Percentiles rank a stretch among this genome's conserved stretches.
phyloP scores from a whole-genome alignment of 2,329 filamentous ascomycete genomes.

The Zymoseptoria pseudotritici region DNA sequence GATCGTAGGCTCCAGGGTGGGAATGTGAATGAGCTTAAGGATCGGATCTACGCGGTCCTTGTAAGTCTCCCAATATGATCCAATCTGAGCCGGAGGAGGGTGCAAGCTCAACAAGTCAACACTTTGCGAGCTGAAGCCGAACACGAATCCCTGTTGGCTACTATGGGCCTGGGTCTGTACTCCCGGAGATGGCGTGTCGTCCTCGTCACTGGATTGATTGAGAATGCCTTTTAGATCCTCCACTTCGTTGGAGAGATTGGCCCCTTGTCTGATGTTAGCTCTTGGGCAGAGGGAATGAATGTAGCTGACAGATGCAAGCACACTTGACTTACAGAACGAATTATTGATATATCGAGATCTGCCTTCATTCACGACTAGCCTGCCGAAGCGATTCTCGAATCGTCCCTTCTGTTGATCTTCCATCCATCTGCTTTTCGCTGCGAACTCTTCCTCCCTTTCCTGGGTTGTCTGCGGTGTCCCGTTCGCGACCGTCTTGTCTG shows the following conservation, averaged over 20 bases:
- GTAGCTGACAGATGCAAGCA: constrained; percentile 22
- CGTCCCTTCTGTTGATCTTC: constrained; percentile 21
- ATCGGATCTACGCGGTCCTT: constrained; percentile 68
- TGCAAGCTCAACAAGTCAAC: constrained; percentile 60
- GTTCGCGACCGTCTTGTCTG: not conserved
- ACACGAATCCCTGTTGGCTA: constrained; percentile 64
- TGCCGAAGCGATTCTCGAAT: constrained; percentile 50
- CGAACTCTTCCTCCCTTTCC: constrained; percentile 11
- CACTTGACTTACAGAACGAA: constrained; percentile 50
- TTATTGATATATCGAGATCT: constrained; percentile 67
- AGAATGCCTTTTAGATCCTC: constrained; percentile 57
- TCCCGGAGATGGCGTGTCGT: constrained; percentile 41
- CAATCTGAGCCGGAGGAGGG: constrained; percentile 58
- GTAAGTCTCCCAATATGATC: constrained; percentile 62
- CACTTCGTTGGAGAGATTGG: constrained; percentile 66
- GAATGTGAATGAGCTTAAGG: constrained; percentile 64
- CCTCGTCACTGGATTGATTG: constrained; percentile 54
- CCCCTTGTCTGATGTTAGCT: constrained; percentile 21
- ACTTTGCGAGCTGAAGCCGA: constrained; percentile 64
- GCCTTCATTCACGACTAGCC: constrained; percentile 64
- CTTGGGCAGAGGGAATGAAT: too few relatives aligned
- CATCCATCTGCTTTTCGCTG: constrained; percentile 19
- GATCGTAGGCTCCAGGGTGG: constrained; percentile 56
- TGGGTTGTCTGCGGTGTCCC: not conserved
- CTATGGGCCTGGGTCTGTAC: constrained; percentile 25